Evolutionary conservation across 805 yeast genomes (phyloP), one percentile per base, ranked within the genome.

Genomic region (Metschnikowia amazonensis): DNA sequence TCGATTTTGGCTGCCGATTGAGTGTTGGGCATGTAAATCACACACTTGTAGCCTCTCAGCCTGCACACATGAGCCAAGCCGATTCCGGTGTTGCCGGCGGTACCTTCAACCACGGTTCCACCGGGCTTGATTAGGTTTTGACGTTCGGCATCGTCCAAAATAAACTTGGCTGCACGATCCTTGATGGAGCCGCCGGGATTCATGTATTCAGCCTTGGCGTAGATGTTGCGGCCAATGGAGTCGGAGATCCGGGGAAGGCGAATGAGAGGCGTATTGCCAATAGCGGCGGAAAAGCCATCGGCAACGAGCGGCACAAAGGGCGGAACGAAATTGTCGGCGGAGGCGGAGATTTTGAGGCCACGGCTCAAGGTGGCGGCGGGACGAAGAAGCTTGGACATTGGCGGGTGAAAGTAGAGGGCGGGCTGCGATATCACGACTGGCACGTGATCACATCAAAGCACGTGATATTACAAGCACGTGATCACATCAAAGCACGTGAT

Each of bases 81-180:
- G 55, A 89, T 89, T 14, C 96, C 97, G n/a, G 97, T 89, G 67
- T 89, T 89, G 27, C 97, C 97, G 3, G 97, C 97, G 10, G 96
- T 88, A 6, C 96, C 96, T 65, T 89, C 97, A 14, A 89, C 90
- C 25, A 89, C 79, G 2, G 96, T 89, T 28, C 94, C 96, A 7
- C 95, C 94, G 3, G 89, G 79, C 47, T 68, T 62, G 46, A 89
- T 70, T 45, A 75, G 66, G 2, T 89, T 89, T 49, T 71, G 72
- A 29, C 64, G 60, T 60, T 89, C 96, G 23, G 96, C 96, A 53
- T 88, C 89, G 54, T 84, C 75, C 42, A 89, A 72, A 52, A 89
- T 74, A 59, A 70, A 87, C 30, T 85, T 70, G 0, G 96, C 96
- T 13, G 97, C 96, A 47, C 97, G 76, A 63, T 89, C 97, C 60